These are phyloP conservation scores for Yamadazyma dendronema DNA, from an alignment of 1,139 yeast species.

Conservation along the genomic window DNA sequence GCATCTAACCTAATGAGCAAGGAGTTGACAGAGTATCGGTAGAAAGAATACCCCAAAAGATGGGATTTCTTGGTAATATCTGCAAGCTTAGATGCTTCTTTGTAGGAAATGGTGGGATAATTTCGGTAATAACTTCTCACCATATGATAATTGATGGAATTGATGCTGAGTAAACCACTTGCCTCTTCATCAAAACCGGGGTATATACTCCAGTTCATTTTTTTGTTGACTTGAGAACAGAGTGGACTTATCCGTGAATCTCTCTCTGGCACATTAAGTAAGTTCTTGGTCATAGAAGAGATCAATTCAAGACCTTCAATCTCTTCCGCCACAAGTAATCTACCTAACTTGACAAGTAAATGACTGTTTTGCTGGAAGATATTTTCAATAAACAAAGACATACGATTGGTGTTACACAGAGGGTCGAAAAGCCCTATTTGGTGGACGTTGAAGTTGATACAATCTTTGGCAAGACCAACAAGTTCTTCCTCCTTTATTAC, in stretches of 20 bases:
- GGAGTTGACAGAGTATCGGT: background rate
- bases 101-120: background rate
- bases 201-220: background rate
- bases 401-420: background rate
- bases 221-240: background rate
- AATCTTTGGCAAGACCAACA: conserved; percentile 2
- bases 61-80: background rate
- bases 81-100: background rate
- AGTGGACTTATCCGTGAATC: background rate
- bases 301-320: background rate
- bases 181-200: background rate
- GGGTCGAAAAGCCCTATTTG: conserved; percentile 1
- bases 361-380: background rate
- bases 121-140: background rate
- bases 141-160: conserved; percentile 5
- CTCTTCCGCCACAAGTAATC: background rate
- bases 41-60: background rate
- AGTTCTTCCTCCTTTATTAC: background rate
- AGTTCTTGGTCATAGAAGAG: background rate
- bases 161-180: background rate
- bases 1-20: background rate
- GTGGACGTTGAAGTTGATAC: conserved; percentile 1
- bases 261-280: background rate
- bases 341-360: background rate
- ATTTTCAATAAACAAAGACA: background rate